These are phyloP conservation scores for Ramaria sp. DNA, from an alignment of 768 basidiomycete genomes.

Conservation along the genomic window DNA sequence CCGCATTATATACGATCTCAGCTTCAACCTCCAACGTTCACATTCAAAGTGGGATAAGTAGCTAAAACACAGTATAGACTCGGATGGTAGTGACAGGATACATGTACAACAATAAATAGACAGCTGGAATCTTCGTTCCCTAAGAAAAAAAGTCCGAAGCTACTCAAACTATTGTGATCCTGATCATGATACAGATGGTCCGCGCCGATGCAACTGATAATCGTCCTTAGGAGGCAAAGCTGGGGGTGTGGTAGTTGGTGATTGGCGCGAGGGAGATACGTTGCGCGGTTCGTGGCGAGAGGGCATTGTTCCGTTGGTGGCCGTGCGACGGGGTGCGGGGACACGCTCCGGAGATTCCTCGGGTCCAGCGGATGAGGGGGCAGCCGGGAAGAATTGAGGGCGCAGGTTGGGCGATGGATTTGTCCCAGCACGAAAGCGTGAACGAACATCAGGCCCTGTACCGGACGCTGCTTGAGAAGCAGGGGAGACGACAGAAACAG, in stretches of 20 bases:
- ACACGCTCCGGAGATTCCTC: background rate
- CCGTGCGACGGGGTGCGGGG: background rate
- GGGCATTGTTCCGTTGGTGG: background rate
- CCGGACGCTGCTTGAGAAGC: background rate
- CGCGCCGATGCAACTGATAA: background rate
- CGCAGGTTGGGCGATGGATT: conserved; percentile 2
- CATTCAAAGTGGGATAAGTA: background rate
- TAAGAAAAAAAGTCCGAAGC: background rate
- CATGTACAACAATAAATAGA: background rate
- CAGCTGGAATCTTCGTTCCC: background rate
- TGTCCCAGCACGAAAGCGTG: conserved; percentile 9
- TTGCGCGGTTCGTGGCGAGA: background rate
- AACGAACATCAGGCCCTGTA: background rate
- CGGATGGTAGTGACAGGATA: background rate
- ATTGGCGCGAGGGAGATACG: background rate
- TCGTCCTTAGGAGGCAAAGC: background rate
- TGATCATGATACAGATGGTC: background rate
- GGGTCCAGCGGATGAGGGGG: background rate
- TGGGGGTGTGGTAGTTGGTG: background rate
- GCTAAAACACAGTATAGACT: background rate
- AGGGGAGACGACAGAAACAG: background rate
- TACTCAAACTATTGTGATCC: background rate
- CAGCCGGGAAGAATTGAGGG: background rate
- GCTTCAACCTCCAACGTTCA: background rate
- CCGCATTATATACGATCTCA: background rate